phyloP scores from a whole-genome alignment of 1,139 yeast genomes.

The Ogataea hybrid region DNA sequence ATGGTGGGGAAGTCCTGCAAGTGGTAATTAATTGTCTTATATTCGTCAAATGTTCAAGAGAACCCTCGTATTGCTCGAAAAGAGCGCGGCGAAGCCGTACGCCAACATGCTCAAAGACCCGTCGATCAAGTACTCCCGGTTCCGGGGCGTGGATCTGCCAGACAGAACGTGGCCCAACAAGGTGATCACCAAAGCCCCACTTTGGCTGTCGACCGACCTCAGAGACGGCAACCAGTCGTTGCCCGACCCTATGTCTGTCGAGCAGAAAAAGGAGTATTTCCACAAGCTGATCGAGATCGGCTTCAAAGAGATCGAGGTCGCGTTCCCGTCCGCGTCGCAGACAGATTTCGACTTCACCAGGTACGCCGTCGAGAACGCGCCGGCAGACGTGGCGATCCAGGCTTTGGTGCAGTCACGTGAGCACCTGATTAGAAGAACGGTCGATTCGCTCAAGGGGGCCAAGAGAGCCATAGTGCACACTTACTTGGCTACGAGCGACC shows the following conservation, averaged over 20 bases:
- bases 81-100: slow-evolving; percentile 28
- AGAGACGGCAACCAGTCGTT: slow-evolving; percentile 97
- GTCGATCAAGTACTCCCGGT: slow-evolving; percentile 68
- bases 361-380: slow-evolving; percentile 88
- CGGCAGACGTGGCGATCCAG: slow-evolving; percentile 88
- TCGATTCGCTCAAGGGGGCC: slow-evolving; percentile 86
- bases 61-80: slow-evolving; percentile 25
- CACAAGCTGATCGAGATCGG: slow-evolving; percentile 83
- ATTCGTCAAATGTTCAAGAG: slow-evolving; percentile 27
- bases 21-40: background rate
- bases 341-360: slow-evolving; percentile 95
- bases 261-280: slow-evolving; percentile 88
- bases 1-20: slow-evolving; percentile 7
- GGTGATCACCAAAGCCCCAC: slow-evolving; percentile 76
- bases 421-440: slow-evolving; percentile 83
- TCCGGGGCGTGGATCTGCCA: slow-evolving; percentile 63
- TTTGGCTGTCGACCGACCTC: slow-evolving; percentile 96
- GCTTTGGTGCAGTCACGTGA: slow-evolving; percentile 92
- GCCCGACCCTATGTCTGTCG: slow-evolving; percentile 95
- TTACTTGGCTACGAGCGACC: slow-evolving; percentile 87
- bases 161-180: slow-evolving; percentile 88
- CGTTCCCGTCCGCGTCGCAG: slow-evolving; percentile 95
- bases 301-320: slow-evolving; percentile 94
- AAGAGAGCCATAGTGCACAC: slow-evolving; percentile 88
- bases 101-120: slow-evolving; percentile 67